Conservation (phyloP, 108 stramenopile species). For the Mediolabrus comicus region DNA sequence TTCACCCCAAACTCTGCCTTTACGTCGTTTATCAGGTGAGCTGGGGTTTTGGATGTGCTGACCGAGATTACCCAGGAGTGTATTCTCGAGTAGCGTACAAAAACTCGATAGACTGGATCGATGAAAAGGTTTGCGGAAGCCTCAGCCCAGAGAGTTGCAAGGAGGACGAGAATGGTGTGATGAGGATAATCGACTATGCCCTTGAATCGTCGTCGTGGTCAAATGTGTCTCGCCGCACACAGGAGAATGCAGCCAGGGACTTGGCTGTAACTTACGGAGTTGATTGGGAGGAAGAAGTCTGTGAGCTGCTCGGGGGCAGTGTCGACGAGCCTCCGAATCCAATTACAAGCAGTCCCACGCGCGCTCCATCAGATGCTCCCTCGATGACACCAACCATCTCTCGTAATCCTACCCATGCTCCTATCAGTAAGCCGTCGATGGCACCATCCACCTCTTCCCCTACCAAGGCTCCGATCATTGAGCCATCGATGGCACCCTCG, state of each 20-base stretch:
- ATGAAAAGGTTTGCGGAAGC: conserved; percentile 23
- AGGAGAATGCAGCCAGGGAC: background rate
- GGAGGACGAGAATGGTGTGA: background rate
- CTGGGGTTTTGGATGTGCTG: conserved; percentile 45
- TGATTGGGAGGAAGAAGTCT: background rate
- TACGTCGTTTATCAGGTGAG: conserved; percentile 5
- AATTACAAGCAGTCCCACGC: background rate
- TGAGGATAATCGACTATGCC: background rate
- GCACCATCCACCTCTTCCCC: background rate
- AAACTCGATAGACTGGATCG: conserved; percentile 40
- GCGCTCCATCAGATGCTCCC: too few relatives aligned
- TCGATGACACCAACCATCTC: background rate
- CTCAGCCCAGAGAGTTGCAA: background rate
- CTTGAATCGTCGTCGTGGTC: background rate
- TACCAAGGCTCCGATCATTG: background rate
- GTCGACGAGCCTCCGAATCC: background rate
- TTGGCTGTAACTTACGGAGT: background rate
- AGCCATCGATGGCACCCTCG: background rate
- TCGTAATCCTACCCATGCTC: background rate
- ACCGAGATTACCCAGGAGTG: conserved; percentile 25
- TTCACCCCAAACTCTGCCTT: background rate
- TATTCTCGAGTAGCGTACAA: conserved; percentile 36
- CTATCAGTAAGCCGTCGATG: background rate
- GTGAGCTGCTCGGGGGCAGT: background rate
- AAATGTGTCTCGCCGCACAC: background rate